Percentiles rank a stretch among this genome's conserved stretches.
Conservation (phyloP, 257 asterid genomes). For the Jacaranda mimosifolia region DNA sequence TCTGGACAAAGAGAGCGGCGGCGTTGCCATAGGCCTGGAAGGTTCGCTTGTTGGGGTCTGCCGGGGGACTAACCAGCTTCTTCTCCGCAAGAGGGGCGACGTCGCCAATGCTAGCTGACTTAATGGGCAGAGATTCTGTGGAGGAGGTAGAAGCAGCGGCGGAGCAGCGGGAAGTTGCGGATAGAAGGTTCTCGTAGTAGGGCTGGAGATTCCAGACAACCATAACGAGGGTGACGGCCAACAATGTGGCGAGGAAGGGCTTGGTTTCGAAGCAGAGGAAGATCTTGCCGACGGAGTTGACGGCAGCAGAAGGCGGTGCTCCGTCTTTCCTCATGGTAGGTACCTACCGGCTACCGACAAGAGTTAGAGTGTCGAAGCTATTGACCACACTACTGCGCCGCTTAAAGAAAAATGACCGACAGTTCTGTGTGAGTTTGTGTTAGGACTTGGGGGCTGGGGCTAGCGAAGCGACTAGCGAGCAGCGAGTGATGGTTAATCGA, state of each 20-base stretch:
- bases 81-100: slow-evolving; percentile 24
- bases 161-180: slow-evolving; percentile 51
- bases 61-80: slow-evolving; percentile 44
- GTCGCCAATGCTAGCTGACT: neutral
- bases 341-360: neutral
- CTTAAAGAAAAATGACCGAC: slow-evolving; percentile 34
- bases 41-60: slow-evolving; percentile 65
- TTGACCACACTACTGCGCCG: slow-evolving; percentile 29
- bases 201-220: slow-evolving; percentile 72
- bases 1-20: slow-evolving; percentile 79
- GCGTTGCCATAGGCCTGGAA: slow-evolving; percentile 73
- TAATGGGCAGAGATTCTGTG: slow-evolving; percentile 22
- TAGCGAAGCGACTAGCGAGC: no score
- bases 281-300: slow-evolving; percentile 48
- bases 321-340: slow-evolving; percentile 57
- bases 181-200: slow-evolving; percentile 58
- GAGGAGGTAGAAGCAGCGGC: slow-evolving; percentile 28
- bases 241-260: slow-evolving; percentile 64
- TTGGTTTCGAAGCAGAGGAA: slow-evolving; percentile 66
- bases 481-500: slow-evolving; percentile 2
- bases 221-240: slow-evolving; percentile 57
- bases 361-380: neutral
- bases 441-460: no score
- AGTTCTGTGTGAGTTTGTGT: neutral
- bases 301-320: slow-evolving; percentile 45